Percentiles rank a stretch among this genome's conserved stretches.
Evolutionary conservation across 495 filamentous ascomycete genomes (phyloP).

Genomic region (Lasiosphaeria ovina): DNA sequence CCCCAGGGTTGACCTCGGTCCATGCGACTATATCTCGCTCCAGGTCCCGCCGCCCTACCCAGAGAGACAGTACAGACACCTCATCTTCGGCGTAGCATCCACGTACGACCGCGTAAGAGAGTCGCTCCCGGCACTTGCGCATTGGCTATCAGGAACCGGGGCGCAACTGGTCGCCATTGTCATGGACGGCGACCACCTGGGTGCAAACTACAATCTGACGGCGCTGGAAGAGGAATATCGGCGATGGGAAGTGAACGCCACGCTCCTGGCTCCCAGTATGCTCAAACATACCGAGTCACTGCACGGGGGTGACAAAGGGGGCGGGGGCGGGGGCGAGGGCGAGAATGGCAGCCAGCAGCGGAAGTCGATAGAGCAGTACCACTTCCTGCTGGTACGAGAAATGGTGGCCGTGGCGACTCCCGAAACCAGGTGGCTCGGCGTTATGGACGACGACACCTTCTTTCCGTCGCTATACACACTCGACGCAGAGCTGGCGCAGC

Average conservation of each 20-base stretch:
- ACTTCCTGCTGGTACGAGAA: constrained; percentile 60
- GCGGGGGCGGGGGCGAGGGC: background rate
- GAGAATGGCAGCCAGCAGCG: background rate
- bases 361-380: constrained; percentile 52
- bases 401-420: constrained; percentile 53
- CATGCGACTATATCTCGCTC: constrained; percentile 32
- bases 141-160: constrained; percentile 60
- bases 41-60: constrained; percentile 35
- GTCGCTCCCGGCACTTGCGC: constrained; percentile 54
- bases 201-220: constrained; percentile 17
- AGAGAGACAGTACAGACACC: constrained; percentile 27
- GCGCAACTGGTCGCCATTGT: constrained; percentile 56
- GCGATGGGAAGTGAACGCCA: constrained; percentile 50
- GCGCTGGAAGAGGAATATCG: constrained; percentile 29
- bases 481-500: constrained; percentile 39
- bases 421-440: constrained; percentile 60
- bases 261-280: constrained; percentile 46
- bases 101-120: constrained; percentile 53
- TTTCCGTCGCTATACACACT: constrained; percentile 62
- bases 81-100: constrained; percentile 60
- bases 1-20: constrained; percentile 15
- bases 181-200: constrained; percentile 44
- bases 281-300: constrained; percentile 35
- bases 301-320: too few relatives aligned
- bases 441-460: constrained; percentile 75